Base-by-base conservation (phyloP, 2,329 filamentous ascomycete species). In the Cladophialophora yegresii region DNA sequence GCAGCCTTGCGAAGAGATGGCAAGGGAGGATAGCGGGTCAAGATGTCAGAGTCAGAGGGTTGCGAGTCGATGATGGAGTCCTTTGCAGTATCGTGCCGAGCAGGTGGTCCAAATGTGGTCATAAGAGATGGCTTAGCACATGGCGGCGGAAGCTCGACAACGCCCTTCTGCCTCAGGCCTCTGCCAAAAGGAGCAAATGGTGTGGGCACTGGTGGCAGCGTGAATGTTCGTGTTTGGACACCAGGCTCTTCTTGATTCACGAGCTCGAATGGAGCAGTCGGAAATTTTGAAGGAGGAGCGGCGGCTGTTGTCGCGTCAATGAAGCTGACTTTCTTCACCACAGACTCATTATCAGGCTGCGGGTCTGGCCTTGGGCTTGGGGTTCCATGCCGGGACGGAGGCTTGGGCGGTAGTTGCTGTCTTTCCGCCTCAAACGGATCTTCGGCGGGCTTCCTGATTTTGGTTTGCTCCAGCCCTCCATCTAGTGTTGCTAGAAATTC, bases 1-100 rank as follows among this genome's bases (percentile, higher is more conserved):
- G 62, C 63, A 10, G 68, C 64, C 43, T 70, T 65, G 36, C 67
- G 58, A 16, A 70, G 49, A 20, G 73, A 72, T 26, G 73, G 61
- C 45, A 78, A 71, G 4, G 76, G 77, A 2, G 76, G 76, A 64
- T 76, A 77, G 28, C 71, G 75, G 54, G 73, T 70, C 23, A 72
- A 67, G 63, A 75, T 74, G 56, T 75, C 72, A 33, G 72, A 53
- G 23, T 75, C 74, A 28, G 72, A 71, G 58, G 70, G 71, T n/a
- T 72, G 68, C 47, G 72, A 66, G 63, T 78, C 75, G 57, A 75
- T 71, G 22, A 77, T 69, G 5, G 71, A 68, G 32, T 58, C 23
- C 28, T 54, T 54, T 8, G 28, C n/a, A n/a, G 23, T 54, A 32
- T 54, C 51, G 30, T 20, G 26, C 16, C 28, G 12, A n/a, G 28